Base-by-base conservation (phyloP, 306 rosid genomes). In the Quercus wislizeni region DNA sequence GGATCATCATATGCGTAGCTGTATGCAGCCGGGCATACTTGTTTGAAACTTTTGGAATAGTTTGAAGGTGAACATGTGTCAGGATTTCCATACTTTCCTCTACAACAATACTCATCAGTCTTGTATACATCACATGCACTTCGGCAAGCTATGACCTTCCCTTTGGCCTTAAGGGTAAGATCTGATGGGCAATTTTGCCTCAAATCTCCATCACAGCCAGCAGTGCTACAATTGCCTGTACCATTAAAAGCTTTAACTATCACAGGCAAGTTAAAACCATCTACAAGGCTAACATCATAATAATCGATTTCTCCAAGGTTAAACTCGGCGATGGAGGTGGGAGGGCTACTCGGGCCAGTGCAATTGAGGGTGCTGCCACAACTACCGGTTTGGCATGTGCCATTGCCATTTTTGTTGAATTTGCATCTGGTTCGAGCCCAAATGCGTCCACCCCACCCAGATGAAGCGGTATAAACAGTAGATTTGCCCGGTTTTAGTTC, bases 181-280 rank as follows among this genome's bases (percentile, higher is more conserved):
- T 91, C 87, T 14, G 87, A 3, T 0, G 93, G 89, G 78, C 89
- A 88, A 8, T 55, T 85, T 76, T 82, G 85, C 79, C 87, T 87
- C 91, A 90, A 80, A 79, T 88, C 91, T 18, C 90, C 80, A 73
- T 86, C 89, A 41, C 93, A 90, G 2, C 91, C 91, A 55, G 41
- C 90, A 74, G 77, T 74, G 82, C 87, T 84, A 79, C 90, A 90
- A 73, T 90, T 88, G 6, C 91, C 91, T 3, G 73, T 86, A 38
- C 91, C 91, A 80, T 84, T 90, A 20, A 74, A 58, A 46, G 94
- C 74, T n/a, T 83, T 75, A 14, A 92, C 85, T 0, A 78, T 79
- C 20, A 92, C 69, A 2, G 97, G 90, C 78, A 92, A 35, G 79
- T 92, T 88, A 81, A 92, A 92, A 2, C 94, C 94, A 78, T 92